Evolutionary conservation across 345 rosid species (phyloP).

Genomic region (Litchi chinensis): DNA sequence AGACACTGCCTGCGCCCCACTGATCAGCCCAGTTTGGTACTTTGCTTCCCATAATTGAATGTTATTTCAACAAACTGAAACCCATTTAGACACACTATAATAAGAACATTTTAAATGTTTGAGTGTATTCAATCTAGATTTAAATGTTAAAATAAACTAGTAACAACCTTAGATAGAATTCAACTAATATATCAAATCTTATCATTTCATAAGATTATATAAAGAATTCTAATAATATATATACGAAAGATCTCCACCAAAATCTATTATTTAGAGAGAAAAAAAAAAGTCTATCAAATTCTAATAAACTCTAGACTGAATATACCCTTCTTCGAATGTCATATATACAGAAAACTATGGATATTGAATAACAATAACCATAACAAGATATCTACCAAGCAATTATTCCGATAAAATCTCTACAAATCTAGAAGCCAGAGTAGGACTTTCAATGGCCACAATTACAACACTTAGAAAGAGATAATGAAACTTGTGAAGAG

Average conservation of each 20-base stretch:
- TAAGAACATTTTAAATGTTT: too few relatives aligned
- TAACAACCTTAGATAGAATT: too few relatives aligned
- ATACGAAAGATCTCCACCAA: too few relatives aligned
- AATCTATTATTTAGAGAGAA: too few relatives aligned
- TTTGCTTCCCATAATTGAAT: constrained; percentile 21
- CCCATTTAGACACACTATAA: not conserved
- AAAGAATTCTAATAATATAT: too few relatives aligned
- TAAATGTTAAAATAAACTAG: too few relatives aligned
- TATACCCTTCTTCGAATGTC: not conserved
- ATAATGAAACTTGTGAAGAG: not conserved
- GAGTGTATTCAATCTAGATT: too few relatives aligned
- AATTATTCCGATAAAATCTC: not conserved
- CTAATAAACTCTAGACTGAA: too few relatives aligned
- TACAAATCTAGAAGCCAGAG: not conserved
- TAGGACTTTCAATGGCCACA: not conserved
- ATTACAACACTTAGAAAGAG: not conserved
- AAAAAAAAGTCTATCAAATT: too few relatives aligned
- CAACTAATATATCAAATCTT: too few relatives aligned
- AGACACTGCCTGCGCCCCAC: constrained; percentile 14
- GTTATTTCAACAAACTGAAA: not conserved
- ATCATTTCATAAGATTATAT: too few relatives aligned
- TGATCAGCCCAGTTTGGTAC: constrained; percentile 29
- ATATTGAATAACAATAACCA: not conserved
- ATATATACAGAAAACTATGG: too few relatives aligned
- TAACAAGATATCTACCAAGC: not conserved